Conservation (phyloP, 192 early-diverging fungal genomes). For the Entomortierella lignicola region DNA sequence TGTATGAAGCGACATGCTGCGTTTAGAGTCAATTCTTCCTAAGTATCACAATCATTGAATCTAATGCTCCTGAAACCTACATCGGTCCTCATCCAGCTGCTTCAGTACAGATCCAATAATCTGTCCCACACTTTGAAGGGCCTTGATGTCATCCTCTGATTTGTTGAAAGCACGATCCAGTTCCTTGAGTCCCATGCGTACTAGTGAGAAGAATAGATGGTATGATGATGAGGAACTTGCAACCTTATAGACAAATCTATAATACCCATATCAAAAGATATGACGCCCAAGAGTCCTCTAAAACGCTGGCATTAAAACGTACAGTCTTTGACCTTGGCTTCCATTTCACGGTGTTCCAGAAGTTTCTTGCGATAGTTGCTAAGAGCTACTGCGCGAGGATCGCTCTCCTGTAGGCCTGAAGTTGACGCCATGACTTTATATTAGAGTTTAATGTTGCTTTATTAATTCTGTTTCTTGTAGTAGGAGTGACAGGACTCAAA, state of each 20-base stretch:
- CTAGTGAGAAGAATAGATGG: constrained; percentile 55
- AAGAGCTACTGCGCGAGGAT: constrained; percentile 84
- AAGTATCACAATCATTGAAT: no score
- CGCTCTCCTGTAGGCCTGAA: constrained; percentile 37
- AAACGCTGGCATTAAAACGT: no score
- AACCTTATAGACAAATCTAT: no score
- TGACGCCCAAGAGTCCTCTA: no score
- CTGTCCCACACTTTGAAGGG: constrained; percentile 97
- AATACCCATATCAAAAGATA: no score
- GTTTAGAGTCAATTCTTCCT: no score
- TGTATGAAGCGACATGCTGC: background rate
- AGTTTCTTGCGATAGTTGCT: constrained; percentile 87
- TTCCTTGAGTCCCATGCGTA: constrained; percentile 84
- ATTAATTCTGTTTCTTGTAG: no score
- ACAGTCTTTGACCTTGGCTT: constrained; percentile 96
- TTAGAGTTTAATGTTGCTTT: no score
- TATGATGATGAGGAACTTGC: background rate
- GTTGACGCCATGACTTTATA: constrained; percentile 26
- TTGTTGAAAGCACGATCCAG: constrained; percentile 95
- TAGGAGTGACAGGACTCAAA: no score
- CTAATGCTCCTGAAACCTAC: constrained; percentile 58
- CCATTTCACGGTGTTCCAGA: constrained; percentile 94
- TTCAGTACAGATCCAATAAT: constrained; percentile 98
- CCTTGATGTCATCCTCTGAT: constrained; percentile 98
- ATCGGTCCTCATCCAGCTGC: constrained; percentile 96